Conservation (phyloP, 306 rosid species). For the Pyrus communis region DNA sequence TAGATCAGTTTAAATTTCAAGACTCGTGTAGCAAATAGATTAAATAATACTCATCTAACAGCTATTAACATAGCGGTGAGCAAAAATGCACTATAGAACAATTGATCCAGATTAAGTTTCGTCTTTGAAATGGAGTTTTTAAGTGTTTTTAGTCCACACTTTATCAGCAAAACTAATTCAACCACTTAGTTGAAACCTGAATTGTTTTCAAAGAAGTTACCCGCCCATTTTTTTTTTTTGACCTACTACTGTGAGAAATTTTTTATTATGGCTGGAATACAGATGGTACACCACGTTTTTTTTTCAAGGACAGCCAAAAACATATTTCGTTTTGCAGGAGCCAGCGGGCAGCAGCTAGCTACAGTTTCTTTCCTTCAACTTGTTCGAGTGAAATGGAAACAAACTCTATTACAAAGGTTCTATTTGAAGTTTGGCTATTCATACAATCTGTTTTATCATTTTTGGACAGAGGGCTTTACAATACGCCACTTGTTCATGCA, state of each 20-base stretch:
- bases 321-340: too few species aligned
- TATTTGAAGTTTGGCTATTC: background rate
- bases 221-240: too few species aligned
- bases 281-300: fast-evolving
- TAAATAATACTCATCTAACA: background rate
- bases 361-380: background rate
- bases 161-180: too few species aligned
- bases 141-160: background rate
- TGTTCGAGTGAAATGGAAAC: background rate
- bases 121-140: too few species aligned
- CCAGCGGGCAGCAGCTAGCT: background rate
- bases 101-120: background rate
- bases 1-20: too few species aligned
- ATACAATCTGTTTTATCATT: background rate
- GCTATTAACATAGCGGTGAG: background rate
- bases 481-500: background rate
- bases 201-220: too few species aligned
- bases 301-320: too few species aligned
- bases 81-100: background rate
- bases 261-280: too few species aligned
- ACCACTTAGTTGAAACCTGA: too few species aligned
- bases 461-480: background rate
- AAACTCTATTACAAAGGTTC: too few species aligned
- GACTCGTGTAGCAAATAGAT: background rate
- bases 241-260: too few species aligned